Evolutionary conservation across 1,284 basidiomycete genomes (phyloP), one percentile per base, ranked within the genome.

Genomic region (Anthracocystis panici-leucophaei): DNA sequence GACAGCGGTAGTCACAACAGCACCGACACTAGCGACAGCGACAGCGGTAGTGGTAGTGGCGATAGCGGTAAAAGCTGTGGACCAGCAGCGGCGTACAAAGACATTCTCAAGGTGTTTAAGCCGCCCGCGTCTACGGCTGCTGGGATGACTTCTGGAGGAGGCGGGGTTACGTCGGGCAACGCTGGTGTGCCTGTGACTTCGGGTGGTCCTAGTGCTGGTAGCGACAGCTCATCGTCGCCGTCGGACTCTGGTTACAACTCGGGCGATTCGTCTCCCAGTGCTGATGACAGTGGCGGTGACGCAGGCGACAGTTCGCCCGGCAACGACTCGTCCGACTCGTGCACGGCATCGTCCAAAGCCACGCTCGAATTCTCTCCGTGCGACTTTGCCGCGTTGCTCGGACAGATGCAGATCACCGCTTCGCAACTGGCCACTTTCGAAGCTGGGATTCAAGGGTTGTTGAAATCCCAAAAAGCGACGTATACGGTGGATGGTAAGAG

Each of bases 351-450:
- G 11, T 40, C 44, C 9, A 56, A 57, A n/a, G 48, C 71, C 0
- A 54, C 49, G 2, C 33, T 75, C 23, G 40, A 49, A 16, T 57
- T 75, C 52, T 20, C 64, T 0, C 59, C 65, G 7, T 70, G 63
- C 57, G 72, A 75, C 29, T 12, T 75, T 3, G 53, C 61, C 3
- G 41, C 56, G 3, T 44, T 75, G 7, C 41, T 75, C n/a, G 46
- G 23, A 1, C 31, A 49, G 2, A 75, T 75, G 72, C 14, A 61
- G 21, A 44, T 68, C 49, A 69, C 61, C 5, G 16, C 51, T 12
- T 35, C 59, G 23, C 72, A 75, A 23, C 53, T 66, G 3, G 65
- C 65, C n/a, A 57, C 31, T 2, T 69, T 75, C 29, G 55, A 61
- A 48, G 48, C 66, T 6, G 66, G 72, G 1, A 2, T 69, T 11